phyloP scores from a whole-genome alignment of 495 filamentous ascomycete species.

The Talaromyces wortmannii region DNA sequence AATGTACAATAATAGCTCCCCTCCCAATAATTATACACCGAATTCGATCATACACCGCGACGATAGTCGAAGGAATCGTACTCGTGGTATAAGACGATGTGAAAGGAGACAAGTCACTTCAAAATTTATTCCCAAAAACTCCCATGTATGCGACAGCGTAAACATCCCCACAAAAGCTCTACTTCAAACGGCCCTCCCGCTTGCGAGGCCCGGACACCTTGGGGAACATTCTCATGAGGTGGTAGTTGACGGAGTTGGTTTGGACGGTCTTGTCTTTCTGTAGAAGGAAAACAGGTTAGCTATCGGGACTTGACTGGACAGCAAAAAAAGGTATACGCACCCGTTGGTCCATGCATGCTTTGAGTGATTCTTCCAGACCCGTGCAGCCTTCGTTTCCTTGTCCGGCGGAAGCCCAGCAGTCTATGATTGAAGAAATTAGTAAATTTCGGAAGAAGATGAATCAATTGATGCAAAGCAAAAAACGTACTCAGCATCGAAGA shows the following conservation, averaged over 20 bases:
- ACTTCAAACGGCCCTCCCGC: constrained; percentile 46
- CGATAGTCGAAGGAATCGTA: neutral
- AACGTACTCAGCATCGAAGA: constrained; percentile 78
- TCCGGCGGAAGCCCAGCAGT: constrained; percentile 91
- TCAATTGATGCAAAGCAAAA: neutral
- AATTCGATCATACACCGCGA: neutral
- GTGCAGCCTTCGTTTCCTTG: constrained; percentile 67
- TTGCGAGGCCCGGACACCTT: constrained; percentile 69
- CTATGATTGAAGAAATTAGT: constrained; percentile 33
- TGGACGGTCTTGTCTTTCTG: constrained; percentile 58
- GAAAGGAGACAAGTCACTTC: neutral
- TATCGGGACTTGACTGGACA: neutral
- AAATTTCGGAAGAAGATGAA: neutral
- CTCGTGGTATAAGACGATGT: neutral
- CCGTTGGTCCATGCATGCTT: constrained; percentile 89
- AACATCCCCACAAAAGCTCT: constrained; percentile 6
- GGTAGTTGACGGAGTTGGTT: constrained; percentile 92
- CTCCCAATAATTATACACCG: neutral
- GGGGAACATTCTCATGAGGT: constrained; percentile 78
- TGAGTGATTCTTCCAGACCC: constrained; percentile 72
- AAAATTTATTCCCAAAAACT: constrained; percentile 1
- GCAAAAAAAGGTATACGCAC: constrained; percentile 29
- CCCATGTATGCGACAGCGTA: constrained; percentile 2
- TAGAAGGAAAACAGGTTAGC: constrained; percentile 1
- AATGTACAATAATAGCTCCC: neutral